Conservation (phyloP, 1,284 basidiomycete species). For the Agaricales sp. region DNA sequence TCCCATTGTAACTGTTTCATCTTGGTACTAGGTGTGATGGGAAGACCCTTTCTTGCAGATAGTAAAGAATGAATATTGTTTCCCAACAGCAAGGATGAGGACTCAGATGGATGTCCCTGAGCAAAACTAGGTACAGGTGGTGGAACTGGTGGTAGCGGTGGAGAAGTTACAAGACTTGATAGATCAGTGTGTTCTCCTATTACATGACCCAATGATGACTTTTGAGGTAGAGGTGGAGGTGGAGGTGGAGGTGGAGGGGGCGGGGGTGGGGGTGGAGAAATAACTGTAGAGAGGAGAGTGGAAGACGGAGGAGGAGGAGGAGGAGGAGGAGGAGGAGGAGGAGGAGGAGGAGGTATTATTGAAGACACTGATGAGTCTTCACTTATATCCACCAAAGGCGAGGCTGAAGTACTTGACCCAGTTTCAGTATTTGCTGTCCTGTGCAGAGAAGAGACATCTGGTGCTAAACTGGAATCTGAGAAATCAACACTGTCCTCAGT, state of each 20-base stretch:
- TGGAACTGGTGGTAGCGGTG: conserved; percentile 38
- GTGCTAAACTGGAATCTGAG: too few relatives aligned
- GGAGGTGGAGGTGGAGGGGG: conserved; percentile 29
- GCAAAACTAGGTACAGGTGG: conserved; percentile 33
- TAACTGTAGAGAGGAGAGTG: conserved; percentile 24
- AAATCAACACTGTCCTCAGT: too few relatives aligned
- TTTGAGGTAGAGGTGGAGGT: conserved; percentile 7
- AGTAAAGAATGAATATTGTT: conserved; percentile 43
- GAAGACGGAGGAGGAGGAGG: conserved; percentile 22
- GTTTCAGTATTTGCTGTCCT: not conserved
- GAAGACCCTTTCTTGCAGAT: conserved; percentile 75
- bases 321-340: conserved; percentile 11
- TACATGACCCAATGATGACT: too few relatives aligned
- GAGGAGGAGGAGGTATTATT: conserved; percentile 19
- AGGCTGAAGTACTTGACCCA: too few relatives aligned
- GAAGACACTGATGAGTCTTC: too few relatives aligned
- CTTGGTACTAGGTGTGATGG: conserved; percentile 77
- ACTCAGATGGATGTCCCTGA: conserved; percentile 30
- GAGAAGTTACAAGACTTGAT: conserved; percentile 15
- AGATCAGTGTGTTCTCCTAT: too few relatives aligned
- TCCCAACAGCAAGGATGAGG: conserved; percentile 51
- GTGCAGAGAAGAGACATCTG: not conserved
- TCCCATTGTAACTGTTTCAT: conserved; percentile 99
- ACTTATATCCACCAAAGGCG: too few relatives aligned
- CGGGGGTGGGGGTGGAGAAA: conserved; percentile 20